Conservation (phyloP, 148 eudicot species). For the Rhododendron vialii region DNA sequence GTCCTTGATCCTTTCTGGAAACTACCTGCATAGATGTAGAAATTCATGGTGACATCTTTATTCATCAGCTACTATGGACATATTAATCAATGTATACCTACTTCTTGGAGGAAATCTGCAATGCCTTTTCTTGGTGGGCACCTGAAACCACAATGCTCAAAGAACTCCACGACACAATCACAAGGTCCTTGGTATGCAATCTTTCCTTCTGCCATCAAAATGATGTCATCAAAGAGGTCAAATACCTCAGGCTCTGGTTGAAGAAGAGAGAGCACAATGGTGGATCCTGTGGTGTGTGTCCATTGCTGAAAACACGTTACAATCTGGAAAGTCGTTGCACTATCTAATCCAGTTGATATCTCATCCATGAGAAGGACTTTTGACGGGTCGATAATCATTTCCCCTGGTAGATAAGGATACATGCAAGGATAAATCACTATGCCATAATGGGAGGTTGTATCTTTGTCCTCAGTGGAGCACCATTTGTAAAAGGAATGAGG, state of each 20-base stretch:
- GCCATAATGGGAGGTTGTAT: background rate
- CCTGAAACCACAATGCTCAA: constrained; percentile 57
- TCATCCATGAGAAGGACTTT: constrained; percentile 84
- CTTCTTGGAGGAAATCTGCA: constrained; percentile 92
- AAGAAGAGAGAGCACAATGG: constrained; percentile 67
- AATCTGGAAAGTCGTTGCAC: constrained; percentile 83
- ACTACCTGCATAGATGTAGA: constrained; percentile 39
- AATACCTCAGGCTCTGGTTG: constrained; percentile 84
- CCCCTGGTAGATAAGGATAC: constrained; percentile 42
- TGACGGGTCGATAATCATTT: constrained; percentile 83
- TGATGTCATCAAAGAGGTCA: constrained; percentile 68
- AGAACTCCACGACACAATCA: constrained; percentile 37
- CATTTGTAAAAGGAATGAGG: background rate
- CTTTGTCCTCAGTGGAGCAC: background rate
- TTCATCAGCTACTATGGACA: background rate
- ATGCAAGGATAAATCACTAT: background rate
- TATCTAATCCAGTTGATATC: constrained; percentile 79
- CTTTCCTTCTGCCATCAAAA: constrained; percentile 80
- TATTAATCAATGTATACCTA: background rate
- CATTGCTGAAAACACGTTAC: constrained; percentile 59
- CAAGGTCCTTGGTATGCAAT: constrained; percentile 71
- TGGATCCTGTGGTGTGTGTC: constrained; percentile 61
- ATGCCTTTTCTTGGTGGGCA: constrained; percentile 81
- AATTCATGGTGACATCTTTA: background rate
- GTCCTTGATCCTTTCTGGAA: constrained; percentile 73